Evolutionary conservation across 2,329 filamentous ascomycete species (phyloP).

Genomic region (Nemania sp.): DNA sequence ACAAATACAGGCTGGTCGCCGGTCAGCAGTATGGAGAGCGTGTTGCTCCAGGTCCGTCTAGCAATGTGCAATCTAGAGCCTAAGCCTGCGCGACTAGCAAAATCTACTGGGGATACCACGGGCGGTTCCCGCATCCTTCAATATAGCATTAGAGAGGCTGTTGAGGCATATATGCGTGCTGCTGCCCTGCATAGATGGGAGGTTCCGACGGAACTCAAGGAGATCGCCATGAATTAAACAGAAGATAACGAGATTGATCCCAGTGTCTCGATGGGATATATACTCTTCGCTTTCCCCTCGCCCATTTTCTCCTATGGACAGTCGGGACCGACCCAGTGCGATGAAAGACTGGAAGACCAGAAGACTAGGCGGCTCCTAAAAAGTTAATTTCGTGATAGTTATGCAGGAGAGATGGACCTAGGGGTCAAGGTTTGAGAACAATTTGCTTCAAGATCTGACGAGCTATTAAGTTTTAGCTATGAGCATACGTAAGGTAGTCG

Average conservation of each 20-base stretch:
- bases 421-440: too few species aligned
- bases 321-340: too few species aligned
- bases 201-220: constrained; percentile 65
- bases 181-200: constrained; percentile 73
- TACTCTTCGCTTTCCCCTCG: neutral
- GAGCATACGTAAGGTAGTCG: too few species aligned
- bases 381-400: too few species aligned
- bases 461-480: too few species aligned
- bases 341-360: too few species aligned
- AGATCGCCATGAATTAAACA: constrained; percentile 23
- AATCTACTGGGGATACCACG: neutral
- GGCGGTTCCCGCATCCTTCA: constrained; percentile 42
- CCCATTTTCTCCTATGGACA: too few species aligned
- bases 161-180: constrained; percentile 73
- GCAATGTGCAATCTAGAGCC: constrained; percentile 73
- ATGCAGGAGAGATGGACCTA: too few species aligned
- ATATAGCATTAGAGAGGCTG: constrained; percentile 72
- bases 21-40: constrained; percentile 73
- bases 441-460: too few species aligned
- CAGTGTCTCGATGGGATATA: neutral
- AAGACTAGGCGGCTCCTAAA: too few species aligned
- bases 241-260: neutral
- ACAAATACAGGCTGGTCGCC: constrained; percentile 84
- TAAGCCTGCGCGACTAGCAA: constrained; percentile 69
- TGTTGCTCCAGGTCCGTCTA: constrained; percentile 79